These are phyloP conservation scores for Alternaria arborescens DNA, from an alignment of 2,329 filamentous ascomycete genomes.

Conservation along the genomic window DNA sequence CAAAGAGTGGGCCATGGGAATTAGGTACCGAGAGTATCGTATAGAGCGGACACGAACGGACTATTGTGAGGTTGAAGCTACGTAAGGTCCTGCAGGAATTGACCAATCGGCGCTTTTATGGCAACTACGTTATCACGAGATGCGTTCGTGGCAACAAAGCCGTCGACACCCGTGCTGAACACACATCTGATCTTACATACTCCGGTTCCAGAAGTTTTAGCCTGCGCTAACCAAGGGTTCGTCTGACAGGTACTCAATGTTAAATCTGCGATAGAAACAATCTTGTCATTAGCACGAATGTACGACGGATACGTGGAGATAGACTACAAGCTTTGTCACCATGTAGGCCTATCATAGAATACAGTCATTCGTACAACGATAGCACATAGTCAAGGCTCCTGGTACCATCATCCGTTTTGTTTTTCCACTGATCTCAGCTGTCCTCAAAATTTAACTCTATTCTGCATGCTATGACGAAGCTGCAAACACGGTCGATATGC, in stretches of 20 bases:
- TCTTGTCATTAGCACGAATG: background rate
- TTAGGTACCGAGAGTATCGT: background rate
- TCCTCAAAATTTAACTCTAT: constrained; percentile 8
- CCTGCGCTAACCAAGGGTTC: background rate
- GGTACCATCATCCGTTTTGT: background rate
- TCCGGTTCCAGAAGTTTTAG: background rate
- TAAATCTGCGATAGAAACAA: background rate
- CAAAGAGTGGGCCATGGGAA: background rate
- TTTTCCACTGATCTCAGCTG: background rate
- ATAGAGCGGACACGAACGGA: background rate
- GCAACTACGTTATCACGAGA: constrained; percentile 18
- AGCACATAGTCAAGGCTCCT: background rate
- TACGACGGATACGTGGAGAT: background rate
- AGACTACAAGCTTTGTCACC: background rate
- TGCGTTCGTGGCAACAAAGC: constrained; percentile 26
- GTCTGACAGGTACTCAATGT: background rate
- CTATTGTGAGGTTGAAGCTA: constrained; percentile 18
- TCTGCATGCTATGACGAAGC: constrained; percentile 10
- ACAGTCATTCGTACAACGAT: background rate
- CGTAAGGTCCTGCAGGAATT: constrained; percentile 27
- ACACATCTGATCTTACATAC: constrained; percentile 9
- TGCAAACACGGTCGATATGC: constrained; percentile 13
- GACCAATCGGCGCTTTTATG: constrained; percentile 30
- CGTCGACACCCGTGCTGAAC: constrained; percentile 37
- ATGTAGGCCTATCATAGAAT: background rate